A percentile compares a stretch with the other conserved stretches of the same genome.
These are phyloP conservation scores for Russula brevipes DNA, from an alignment of 768 basidiomycete genomes.

Conservation along the genomic window DNA sequence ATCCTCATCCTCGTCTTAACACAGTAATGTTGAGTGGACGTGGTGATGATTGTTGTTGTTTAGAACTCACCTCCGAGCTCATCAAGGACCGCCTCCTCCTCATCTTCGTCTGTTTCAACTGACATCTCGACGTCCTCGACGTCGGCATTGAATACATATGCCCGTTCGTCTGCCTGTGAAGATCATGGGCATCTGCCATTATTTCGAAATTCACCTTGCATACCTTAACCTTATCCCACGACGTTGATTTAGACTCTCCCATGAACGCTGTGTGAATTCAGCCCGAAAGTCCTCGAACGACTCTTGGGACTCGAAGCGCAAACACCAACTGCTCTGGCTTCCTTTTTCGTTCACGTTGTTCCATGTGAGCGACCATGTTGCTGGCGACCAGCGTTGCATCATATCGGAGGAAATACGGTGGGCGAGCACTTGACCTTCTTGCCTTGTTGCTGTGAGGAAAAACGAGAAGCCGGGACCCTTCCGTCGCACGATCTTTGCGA, in stretches of 20 bases:
- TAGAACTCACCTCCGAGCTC: slow-evolving; percentile 56
- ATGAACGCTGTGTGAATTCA: slow-evolving; percentile 64
- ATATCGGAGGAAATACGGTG: slow-evolving; percentile 63
- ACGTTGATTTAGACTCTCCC: slow-evolving; percentile 73
- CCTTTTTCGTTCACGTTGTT: slow-evolving; percentile 59
- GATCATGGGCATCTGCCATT: slow-evolving; percentile 34
- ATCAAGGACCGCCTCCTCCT: slow-evolving; percentile 67
- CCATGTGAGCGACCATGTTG: slow-evolving; percentile 79
- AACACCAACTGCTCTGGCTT: slow-evolving; percentile 71
- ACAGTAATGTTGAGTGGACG: neutral
- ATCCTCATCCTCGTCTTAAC: slow-evolving; percentile 19
- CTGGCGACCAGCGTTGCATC: slow-evolving; percentile 63
- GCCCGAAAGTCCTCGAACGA: slow-evolving; percentile 56
- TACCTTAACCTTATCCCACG: slow-evolving; percentile 82
- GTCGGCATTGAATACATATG: slow-evolving; percentile 70
- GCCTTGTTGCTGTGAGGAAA: slow-evolving; percentile 52
- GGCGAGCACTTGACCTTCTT: slow-evolving; percentile 47
- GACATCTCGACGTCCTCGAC: slow-evolving; percentile 87
- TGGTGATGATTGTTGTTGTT: neutral
- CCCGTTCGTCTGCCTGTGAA: slow-evolving; percentile 65
- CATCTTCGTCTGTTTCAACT: slow-evolving; percentile 63
- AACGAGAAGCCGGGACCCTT: slow-evolving; percentile 46
- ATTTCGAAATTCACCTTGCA: slow-evolving; percentile 13
- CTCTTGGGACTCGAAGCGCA: slow-evolving; percentile 57
- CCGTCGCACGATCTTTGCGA: slow-evolving; percentile 48